phyloP scores from a whole-genome alignment of 371 early-diverging fungal species.

The Sporodiniella umbellata region DNA sequence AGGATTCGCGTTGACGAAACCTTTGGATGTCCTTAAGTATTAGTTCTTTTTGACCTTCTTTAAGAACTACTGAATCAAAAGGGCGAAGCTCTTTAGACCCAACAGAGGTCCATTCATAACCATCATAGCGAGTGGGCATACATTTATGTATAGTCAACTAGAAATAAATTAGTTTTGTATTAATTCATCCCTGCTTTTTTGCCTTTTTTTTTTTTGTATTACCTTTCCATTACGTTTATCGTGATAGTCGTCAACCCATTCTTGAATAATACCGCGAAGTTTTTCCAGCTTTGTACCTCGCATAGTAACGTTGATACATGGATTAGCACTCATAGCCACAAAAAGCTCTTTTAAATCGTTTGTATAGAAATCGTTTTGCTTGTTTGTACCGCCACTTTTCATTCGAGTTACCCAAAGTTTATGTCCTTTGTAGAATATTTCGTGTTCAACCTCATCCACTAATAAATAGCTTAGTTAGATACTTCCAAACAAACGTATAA shows the following conservation, averaged over 20 bases:
- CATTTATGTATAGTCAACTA: conserved; percentile 32
- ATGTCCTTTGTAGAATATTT: conserved; percentile 26
- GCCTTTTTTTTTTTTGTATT: conserved; percentile 1
- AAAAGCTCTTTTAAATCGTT: conserved; percentile 16
- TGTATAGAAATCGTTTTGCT: not conserved
- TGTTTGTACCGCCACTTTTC: conserved; percentile 11
- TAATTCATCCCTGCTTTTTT: too few species aligned
- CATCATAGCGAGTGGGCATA: conserved; percentile 18
- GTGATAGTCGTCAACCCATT: conserved; percentile 33
- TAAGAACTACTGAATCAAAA: conserved; percentile 36
- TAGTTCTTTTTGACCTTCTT: conserved; percentile 35
- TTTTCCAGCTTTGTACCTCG: conserved; percentile 15
- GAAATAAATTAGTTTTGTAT: not conserved
- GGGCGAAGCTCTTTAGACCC: conserved; percentile 28
- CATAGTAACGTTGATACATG: conserved; percentile 25
- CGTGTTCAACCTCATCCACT: conserved; percentile 18
- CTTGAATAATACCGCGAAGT: conserved; percentile 27
- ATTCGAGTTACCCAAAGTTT: conserved; percentile 24
- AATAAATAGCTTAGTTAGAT: not conserved
- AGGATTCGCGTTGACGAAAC: conserved; percentile 40
- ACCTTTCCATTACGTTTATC: conserved; percentile 28
- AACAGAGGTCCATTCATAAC: conserved; percentile 17
- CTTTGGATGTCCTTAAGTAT: conserved; percentile 31
- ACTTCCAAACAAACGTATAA: too few species aligned
- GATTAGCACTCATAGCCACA: conserved; percentile 17